Percentiles rank a stretch among this genome's conserved stretches.
phyloP scores from a whole-genome alignment of 1,284 basidiomycete genomes.

The Sutorius eximius region DNA sequence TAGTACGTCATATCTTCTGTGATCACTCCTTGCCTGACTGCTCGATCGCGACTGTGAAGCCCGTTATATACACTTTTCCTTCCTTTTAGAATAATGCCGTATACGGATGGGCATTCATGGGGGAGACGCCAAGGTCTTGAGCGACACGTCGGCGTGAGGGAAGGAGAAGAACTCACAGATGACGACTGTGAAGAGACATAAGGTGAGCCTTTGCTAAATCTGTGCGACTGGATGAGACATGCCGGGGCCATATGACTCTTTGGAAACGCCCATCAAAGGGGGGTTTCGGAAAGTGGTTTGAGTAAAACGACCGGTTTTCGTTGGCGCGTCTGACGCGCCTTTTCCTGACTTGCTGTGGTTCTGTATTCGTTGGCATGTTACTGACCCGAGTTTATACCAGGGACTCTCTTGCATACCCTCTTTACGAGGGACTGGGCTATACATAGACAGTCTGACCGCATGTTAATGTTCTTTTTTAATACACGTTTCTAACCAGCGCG shows the following conservation, averaged over 20 bases:
- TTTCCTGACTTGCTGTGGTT: slow-evolving; percentile 18
- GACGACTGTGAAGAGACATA: slow-evolving; percentile 52
- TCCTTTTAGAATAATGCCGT: slow-evolving; percentile 79
- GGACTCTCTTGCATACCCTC: background rate
- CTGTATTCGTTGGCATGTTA: background rate
- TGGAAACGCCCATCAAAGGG: slow-evolving; percentile 31
- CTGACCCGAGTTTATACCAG: slow-evolving; percentile 8
- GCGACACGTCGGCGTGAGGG: slow-evolving; percentile 56
- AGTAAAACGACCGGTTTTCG: slow-evolving; percentile 21
- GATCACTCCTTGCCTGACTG: background rate
- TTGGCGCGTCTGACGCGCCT: slow-evolving; percentile 7
- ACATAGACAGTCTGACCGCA: background rate
- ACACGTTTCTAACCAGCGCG: background rate
- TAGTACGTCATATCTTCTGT: slow-evolving; percentile 57
- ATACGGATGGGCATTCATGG: slow-evolving; percentile 86
- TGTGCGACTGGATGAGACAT: slow-evolving; percentile 55
- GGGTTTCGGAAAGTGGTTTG: slow-evolving; percentile 27
- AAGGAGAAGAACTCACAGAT: slow-evolving; percentile 74
- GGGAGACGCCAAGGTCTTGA: slow-evolving; percentile 65
- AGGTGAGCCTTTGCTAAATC: slow-evolving; percentile 14
- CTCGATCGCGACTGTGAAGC: slow-evolving; percentile 40
- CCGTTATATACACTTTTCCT: slow-evolving; percentile 76
- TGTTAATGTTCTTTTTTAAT: background rate
- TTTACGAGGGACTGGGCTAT: background rate
- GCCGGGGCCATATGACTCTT: slow-evolving; percentile 83